Evolutionary conservation across 495 filamentous ascomycete species (phyloP), one percentile per base, ranked within the genome.

Genomic region (Articulospora tetracladia): DNA sequence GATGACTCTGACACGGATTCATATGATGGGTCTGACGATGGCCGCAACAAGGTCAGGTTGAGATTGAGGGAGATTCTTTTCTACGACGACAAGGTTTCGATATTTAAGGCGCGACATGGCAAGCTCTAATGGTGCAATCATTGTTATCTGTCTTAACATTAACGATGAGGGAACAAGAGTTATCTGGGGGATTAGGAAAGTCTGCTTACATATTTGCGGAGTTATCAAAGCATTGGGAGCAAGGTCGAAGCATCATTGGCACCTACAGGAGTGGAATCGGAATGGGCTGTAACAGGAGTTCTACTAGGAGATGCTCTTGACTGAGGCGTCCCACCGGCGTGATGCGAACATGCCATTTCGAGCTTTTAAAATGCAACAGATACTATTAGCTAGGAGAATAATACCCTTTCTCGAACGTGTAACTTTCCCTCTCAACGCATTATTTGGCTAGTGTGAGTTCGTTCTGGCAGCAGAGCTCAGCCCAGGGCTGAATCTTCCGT

Each of bases 81-180:
- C 72, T 93, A 92, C 65, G 92, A 95, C 62, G 91, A 95, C 68
- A 92, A 92, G 70, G 86, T 94, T 32, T 85, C 86, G 4, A 86
- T 96, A 61, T 69, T 69, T 53, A 69, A 69, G 49, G 67, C 67
- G 25, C 59, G 67, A 19, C 67, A 69, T 52, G 64, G 63, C 10
- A 69, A 53, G 51, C 61, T 69, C 8, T 69, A 52, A 59, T 48
- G 24, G n/a, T 48, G 44, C n/a, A n/a, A n/a, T n/a, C n/a, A n/a
- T n/a, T n/a, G n/a, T n/a, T n/a, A n/a, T n/a, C n/a, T n/a, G n/a
- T n/a, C n/a, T n/a, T n/a, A n/a, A n/a, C n/a, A n/a, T n/a, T n/a
- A n/a, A n/a, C n/a, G 17, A 44, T 44, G 3, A 44, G 39, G 4
- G 39, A 44, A 19, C 39, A 15, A 12, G 39, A 44, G 39, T 3